These are phyloP conservation scores for Pseudogymnoascus sp. DNA, from an alignment of 2,329 filamentous ascomycete species.

Conservation along the genomic window DNA sequence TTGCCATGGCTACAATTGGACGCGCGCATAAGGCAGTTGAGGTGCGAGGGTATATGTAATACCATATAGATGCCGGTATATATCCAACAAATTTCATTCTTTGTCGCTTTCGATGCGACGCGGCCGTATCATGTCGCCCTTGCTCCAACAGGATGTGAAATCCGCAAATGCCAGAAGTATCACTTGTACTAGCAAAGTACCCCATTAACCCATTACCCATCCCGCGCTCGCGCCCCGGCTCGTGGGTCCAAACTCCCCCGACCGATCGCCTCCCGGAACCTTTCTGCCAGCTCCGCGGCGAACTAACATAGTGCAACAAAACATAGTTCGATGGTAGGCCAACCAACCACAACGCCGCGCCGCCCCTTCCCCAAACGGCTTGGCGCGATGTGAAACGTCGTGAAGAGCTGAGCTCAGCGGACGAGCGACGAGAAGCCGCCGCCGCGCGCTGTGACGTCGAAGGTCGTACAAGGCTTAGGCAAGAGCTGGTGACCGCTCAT, in stretches of 20 bases:
- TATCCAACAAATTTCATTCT: not conserved
- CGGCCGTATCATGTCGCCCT: not conserved
- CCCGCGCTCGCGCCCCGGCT: constrained; percentile 6
- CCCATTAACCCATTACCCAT: constrained; percentile 1
- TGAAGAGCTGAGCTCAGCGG: not conserved
- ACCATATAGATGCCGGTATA: not conserved
- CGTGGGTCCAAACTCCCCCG: constrained; percentile 4
- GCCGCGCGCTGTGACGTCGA: constrained; percentile 1
- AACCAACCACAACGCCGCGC: not conserved
- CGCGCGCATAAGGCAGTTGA: not conserved
- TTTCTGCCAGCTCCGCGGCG: not conserved
- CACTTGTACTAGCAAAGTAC: not conserved
- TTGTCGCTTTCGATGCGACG: not conserved
- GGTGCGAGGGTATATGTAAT: not conserved
- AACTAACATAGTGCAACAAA: constrained; percentile 1
- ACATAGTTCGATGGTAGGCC: not conserved
- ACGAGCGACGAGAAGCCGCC: not conserved
- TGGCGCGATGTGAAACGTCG: not conserved
- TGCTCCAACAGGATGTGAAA: not conserved
- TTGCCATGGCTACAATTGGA: not conserved
- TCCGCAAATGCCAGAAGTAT: not conserved
- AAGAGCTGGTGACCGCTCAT: not conserved
- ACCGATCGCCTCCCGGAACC: constrained; percentile 1
- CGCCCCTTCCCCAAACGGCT: constrained; percentile 4
- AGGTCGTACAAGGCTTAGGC: not conserved